Evolutionary conservation across 2,329 filamentous ascomycete genomes (phyloP).

Genomic region (Fusarium euwallaceae): DNA sequence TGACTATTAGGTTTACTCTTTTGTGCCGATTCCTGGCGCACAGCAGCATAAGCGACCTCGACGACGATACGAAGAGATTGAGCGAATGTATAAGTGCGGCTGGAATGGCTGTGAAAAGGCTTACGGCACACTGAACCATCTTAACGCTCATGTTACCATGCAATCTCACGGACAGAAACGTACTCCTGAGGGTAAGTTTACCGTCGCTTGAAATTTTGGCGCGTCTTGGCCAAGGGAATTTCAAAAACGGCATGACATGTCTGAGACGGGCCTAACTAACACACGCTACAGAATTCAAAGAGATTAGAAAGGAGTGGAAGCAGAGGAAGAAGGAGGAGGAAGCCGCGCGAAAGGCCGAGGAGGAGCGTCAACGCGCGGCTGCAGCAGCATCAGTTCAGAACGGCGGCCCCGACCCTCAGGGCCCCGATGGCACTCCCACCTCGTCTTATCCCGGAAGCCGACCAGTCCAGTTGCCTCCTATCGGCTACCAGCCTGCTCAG

Average conservation of each 20-base stretch:
- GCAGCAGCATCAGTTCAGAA: slow-evolving; percentile 67
- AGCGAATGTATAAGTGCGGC: slow-evolving; percentile 99
- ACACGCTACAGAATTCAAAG: slow-evolving; percentile 87
- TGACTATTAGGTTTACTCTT: slow-evolving; percentile 86
- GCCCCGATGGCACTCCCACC: slow-evolving; percentile 57
- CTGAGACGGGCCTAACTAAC: slow-evolving; percentile 40
- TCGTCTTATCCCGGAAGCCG: slow-evolving; percentile 71
- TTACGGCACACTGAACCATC: slow-evolving; percentile 95
- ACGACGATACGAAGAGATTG: slow-evolving; percentile 96
- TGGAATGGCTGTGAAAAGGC: slow-evolving; percentile 99
- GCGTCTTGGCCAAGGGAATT: background rate
- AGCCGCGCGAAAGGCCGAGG: slow-evolving; percentile 66
- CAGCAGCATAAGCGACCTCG: slow-evolving; percentile 97
- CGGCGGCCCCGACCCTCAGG: slow-evolving; percentile 62
- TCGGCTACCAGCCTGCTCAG: slow-evolving; percentile 77
- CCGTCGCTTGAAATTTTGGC: background rate
- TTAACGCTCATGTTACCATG: slow-evolving; percentile 99
- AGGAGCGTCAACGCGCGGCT: slow-evolving; percentile 77
- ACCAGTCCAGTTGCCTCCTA: slow-evolving; percentile 77
- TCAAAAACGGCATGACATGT: background rate
- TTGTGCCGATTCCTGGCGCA: slow-evolving; percentile 95
- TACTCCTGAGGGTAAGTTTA: slow-evolving; percentile 90
- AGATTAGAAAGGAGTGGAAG: slow-evolving; percentile 99
- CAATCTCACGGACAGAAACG: slow-evolving; percentile 95
- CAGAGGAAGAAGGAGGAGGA: slow-evolving; percentile 99